Evolutionary conservation across 441 rosid species (phyloP), one percentile per base, ranked within the genome.

Genomic region (Raphanus hybrid): DNA sequence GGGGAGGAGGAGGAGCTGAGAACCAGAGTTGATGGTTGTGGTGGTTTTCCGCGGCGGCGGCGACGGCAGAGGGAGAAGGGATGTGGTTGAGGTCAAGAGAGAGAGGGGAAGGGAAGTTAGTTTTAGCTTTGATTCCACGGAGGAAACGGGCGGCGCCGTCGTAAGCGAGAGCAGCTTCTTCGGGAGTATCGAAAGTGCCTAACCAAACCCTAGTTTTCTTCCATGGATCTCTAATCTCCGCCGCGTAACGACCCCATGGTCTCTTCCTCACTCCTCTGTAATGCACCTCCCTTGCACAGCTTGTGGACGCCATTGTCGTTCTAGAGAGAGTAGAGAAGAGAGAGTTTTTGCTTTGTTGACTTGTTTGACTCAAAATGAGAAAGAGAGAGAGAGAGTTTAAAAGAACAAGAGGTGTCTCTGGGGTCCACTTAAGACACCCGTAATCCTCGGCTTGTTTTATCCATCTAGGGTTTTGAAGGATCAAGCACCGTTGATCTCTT

Each of bases 221-320:
- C 97, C 98, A 92, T 0, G 99, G 99, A 83, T 94, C 99, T 18
- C 99, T 91, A 70, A 94, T 94, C 86, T 94, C 99, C 0, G 99
- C 99, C 0, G 99, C 98, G 84, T 91, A 94, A 16, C 99, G 90
- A 3, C 99, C 99, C 99, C 99, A 92, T 5, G 98, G 99, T 80
- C 99, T 81, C 92, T 94, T 94, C 57, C 99, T 59, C 9, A 94
- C 99, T 12, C 99, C 99, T 59, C 97, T 82, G 88, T 91, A 92
- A 84, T 92, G 99, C 23, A 89, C 97, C 70, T 90, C 96, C 4
- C 70, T 72, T 14, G 74, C 74, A 12, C 80, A 75, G 7, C 87
- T 82, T 9, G 97, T 70, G 4, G 91, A 79, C 70, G 89, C 84
- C 91, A 87, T 86, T 41, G 57, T 23, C 26, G 26, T 12, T 71